These are phyloP conservation scores for Pythium phragmitis DNA, from an alignment of 352 stramenopile species.

Conservation along the genomic window DNA sequence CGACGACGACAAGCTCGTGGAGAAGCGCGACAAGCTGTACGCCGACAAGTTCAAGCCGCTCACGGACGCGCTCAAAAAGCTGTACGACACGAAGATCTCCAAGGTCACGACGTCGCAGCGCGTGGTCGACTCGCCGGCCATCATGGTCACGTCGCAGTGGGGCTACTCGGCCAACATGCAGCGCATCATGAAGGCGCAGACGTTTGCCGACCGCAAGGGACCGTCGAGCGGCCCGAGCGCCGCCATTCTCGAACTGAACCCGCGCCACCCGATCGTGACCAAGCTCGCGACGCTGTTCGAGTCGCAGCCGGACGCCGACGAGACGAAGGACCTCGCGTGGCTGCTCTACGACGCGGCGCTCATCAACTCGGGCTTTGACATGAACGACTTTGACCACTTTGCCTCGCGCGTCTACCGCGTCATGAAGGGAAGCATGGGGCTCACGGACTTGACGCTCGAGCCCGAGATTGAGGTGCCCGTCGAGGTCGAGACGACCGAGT, in stretches of 20 bases:
- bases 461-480: constrained; percentile 94
- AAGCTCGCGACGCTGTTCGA: constrained; percentile 92
- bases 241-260: constrained; percentile 99
- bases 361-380: constrained; percentile 96
- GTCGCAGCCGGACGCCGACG: constrained; percentile 64
- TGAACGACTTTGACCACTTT: constrained; percentile 93
- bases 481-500: constrained; percentile 44
- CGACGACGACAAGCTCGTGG: constrained; percentile 95
- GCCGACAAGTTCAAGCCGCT: constrained; percentile 95
- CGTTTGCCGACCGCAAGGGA: constrained; percentile 88
- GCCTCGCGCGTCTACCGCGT: constrained; percentile 92
- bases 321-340: constrained; percentile 94
- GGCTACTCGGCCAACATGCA: constrained; percentile 99
- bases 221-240: constrained; percentile 38
- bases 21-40: constrained; percentile 96
- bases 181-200: constrained; percentile 98
- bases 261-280: constrained; percentile 97
- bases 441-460: constrained; percentile 91
- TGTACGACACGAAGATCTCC: constrained; percentile 94
- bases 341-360: constrained; percentile 98
- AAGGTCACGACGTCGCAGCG: constrained; percentile 96
- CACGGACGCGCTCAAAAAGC: constrained; percentile 95
- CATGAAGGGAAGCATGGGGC: constrained; percentile 91
- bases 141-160: constrained; percentile 97
- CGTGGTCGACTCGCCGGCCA: constrained; percentile 91